A percentile compares a stretch with the other conserved stretches of the same genome.
Conservation (phyloP, 305 asterid genomes). For the Fraxinus greggii region DNA sequence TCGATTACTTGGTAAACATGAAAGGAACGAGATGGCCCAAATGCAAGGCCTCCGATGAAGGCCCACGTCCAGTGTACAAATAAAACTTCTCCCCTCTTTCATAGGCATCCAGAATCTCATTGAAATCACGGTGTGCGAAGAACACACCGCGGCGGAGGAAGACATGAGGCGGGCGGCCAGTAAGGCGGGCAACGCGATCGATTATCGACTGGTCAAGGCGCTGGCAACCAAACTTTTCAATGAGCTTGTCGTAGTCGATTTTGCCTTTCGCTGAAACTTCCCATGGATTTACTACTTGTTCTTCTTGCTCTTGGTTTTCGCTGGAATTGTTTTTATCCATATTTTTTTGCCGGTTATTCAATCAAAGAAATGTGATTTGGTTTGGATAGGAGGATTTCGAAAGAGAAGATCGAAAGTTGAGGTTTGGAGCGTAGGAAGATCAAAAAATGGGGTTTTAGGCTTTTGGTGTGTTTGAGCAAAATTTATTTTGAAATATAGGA, state of each 20-base stretch:
- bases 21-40: slow-evolving; percentile 94
- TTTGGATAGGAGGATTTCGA: not conserved
- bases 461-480: no score
- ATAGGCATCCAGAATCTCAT: slow-evolving; percentile 64
- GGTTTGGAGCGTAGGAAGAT: not conserved
- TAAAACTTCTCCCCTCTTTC: slow-evolving; percentile 86
- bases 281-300: slow-evolving; percentile 89
- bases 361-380: not conserved
- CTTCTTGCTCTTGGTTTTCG: slow-evolving; percentile 36
- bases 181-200: slow-evolving; percentile 70
- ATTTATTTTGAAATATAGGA: no score
- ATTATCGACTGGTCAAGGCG: slow-evolving; percentile 67
- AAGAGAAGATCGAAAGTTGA: not conserved
- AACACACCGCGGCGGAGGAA: slow-evolving; percentile 98
- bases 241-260: slow-evolving; percentile 87
- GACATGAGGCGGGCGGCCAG: slow-evolving; percentile 73
- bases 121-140: slow-evolving; percentile 88
- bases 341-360: not conserved
- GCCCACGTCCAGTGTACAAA: slow-evolving; percentile 92
- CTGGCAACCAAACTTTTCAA: slow-evolving; percentile 88
- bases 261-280: slow-evolving; percentile 76
- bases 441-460: not conserved
- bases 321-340: not conserved
- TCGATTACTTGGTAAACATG: slow-evolving; percentile 82
- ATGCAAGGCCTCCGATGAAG: slow-evolving; percentile 95